phyloP scores from a whole-genome alignment of 129 eudicot species.

The Tagetes erecta region DNA sequence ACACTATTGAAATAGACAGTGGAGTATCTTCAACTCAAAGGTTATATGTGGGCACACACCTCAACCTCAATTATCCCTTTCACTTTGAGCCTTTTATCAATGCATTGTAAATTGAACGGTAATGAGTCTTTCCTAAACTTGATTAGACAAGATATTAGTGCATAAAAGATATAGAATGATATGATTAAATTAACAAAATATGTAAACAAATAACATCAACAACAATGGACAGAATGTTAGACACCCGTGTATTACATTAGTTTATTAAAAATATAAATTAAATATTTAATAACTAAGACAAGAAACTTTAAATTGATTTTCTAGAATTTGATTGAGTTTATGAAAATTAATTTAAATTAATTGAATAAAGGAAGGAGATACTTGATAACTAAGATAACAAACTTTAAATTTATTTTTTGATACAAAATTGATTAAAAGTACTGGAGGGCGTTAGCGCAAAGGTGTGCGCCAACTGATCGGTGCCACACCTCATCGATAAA shows the following conservation, averaged over 20 bases:
- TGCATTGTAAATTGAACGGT: slow-evolving; percentile 15
- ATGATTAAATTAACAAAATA: not conserved
- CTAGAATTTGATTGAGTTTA: too few species aligned
- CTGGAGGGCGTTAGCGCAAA: too few species aligned
- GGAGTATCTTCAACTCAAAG: slow-evolving; percentile 78
- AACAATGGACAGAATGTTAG: not conserved
- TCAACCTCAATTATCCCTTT: slow-evolving; percentile 34
- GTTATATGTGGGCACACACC: slow-evolving; percentile 44
- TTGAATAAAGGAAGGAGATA: too few species aligned
- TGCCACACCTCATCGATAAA: too few species aligned
- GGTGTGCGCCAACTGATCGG: too few species aligned
- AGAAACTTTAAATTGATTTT: too few species aligned
- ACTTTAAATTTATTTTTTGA: not conserved
- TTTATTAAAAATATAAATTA: too few species aligned
- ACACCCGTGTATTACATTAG: not conserved
- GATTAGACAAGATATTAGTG: slow-evolving; percentile 9
- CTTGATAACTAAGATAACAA: too few species aligned
- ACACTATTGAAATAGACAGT: slow-evolving; percentile 40
- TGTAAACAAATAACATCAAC: not conserved
- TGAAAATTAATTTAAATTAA: too few species aligned
- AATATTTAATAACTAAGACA: too few species aligned
- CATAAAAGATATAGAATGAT: slow-evolving; percentile 1
- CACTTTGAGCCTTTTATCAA: slow-evolving; percentile 31
- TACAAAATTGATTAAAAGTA: not conserved
- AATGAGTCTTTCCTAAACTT: not conserved